phyloP scores from a whole-genome alignment of 495 filamentous ascomycete species.

The Antarctomyces pellizariae region DNA sequence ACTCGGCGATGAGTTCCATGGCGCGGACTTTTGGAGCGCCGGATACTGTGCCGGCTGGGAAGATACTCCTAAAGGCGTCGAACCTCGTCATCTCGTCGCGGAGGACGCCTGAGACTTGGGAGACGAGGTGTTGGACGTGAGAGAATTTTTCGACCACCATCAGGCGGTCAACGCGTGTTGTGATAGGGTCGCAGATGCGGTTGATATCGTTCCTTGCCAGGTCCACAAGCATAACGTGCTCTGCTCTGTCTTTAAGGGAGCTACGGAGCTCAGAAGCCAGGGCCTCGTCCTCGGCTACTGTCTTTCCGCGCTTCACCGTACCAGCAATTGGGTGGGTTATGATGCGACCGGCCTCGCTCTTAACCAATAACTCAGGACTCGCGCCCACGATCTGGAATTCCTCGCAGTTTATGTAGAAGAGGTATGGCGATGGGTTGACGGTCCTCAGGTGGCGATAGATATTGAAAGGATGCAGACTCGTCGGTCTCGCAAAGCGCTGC shows the following conservation, averaged over 20 bases:
- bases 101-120: constrained; percentile 75
- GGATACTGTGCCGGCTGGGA: constrained; percentile 82
- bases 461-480: constrained; percentile 85
- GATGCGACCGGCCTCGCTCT: constrained; percentile 65
- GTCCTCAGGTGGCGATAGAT: constrained; percentile 91
- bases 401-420: constrained; percentile 82
- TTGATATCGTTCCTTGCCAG: constrained; percentile 92
- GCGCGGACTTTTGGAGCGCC: constrained; percentile 90
- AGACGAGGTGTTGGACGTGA: constrained; percentile 91
- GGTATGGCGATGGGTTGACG: constrained; percentile 87
- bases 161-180: constrained; percentile 69
- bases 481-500: constrained; percentile 75
- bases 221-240: constrained; percentile 99
- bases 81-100: constrained; percentile 70
- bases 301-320: constrained; percentile 70
- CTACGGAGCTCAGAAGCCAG: constrained; percentile 57
- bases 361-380: constrained; percentile 80
- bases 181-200: constrained; percentile 75
- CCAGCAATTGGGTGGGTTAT: constrained; percentile 96
- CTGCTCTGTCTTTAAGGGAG: constrained; percentile 81
- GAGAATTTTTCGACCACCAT: constrained; percentile 94
- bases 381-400: constrained; percentile 91
- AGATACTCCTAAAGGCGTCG: constrained; percentile 88
- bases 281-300: constrained; percentile 50
- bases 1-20: constrained; percentile 89